phyloP scores from a whole-genome alignment of 2,329 filamentous ascomycete genomes.

The Penicillium sp. region DNA sequence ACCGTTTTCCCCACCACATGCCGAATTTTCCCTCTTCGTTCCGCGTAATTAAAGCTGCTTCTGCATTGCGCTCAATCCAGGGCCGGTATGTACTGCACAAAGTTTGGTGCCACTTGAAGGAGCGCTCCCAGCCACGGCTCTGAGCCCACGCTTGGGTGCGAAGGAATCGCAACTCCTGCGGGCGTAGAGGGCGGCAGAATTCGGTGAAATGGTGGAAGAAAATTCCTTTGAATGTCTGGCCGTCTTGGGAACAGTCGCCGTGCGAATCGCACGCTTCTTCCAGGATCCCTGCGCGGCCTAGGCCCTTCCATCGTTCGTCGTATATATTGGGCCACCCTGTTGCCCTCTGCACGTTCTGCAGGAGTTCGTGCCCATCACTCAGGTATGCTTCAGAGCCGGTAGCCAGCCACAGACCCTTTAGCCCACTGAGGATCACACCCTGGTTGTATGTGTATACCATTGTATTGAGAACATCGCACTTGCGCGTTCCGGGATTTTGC shows the following conservation, averaged over 20 bases:
- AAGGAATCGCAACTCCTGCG: conserved; percentile 53
- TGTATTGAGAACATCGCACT: conserved; percentile 80
- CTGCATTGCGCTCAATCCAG: conserved; percentile 82
- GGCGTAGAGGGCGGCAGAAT: conserved; percentile 73
- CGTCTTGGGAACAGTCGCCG: conserved; percentile 78
- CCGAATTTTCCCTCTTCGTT: conserved; percentile 75
- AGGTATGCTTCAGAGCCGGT: conserved; percentile 76
- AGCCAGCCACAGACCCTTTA: conserved; percentile 77
- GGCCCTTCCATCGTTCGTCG: conserved; percentile 67
- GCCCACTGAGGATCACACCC: conserved; percentile 82
- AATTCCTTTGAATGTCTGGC: conserved; percentile 91
- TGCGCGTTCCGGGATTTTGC: conserved; percentile 65
- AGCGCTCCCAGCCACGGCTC: conserved; percentile 48
- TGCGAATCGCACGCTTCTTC: conserved; percentile 82
- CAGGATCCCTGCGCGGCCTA: conserved; percentile 79
- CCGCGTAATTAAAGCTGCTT: conserved; percentile 72
- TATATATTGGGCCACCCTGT: conserved; percentile 69
- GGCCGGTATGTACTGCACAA: conserved; percentile 69
- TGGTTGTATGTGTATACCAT: conserved; percentile 98
- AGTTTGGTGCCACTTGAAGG: conserved; percentile 58
- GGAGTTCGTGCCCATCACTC: conserved; percentile 76
- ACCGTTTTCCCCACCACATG: conserved; percentile 76
- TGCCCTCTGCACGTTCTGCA: conserved; percentile 74
- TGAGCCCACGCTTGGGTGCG: conserved; percentile 37
- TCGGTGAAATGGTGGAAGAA: conserved; percentile 86